Percentiles rank a stretch among this genome's conserved stretches.
Conservation (phyloP, 148 eudicot genomes). For the Nepenthes mirabilis region DNA sequence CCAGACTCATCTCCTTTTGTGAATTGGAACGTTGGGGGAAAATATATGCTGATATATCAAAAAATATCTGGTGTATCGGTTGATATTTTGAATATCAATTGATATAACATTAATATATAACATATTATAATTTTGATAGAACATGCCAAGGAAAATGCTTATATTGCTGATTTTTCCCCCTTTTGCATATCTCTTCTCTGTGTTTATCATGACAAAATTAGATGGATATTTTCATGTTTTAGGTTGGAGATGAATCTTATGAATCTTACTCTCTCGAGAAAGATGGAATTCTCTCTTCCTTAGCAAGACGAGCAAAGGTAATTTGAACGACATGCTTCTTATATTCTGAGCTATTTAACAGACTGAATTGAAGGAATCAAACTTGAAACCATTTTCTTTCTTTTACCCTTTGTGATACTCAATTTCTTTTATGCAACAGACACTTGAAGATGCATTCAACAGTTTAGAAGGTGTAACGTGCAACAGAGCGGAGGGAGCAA, state of each 20-base stretch:
- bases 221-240: neutral
- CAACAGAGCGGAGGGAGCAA: constrained; percentile 94
- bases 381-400: neutral
- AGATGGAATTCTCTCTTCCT: constrained; percentile 77
- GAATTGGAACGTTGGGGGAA: too few relatives aligned
- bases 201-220: neutral
- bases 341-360: neutral
- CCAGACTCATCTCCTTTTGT: too few relatives aligned
- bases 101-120: too few relatives aligned
- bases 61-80: too few relatives aligned
- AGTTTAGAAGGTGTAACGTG: constrained; percentile 82
- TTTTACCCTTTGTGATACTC: neutral
- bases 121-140: too few relatives aligned
- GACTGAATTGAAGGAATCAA: neutral
- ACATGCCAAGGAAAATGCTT: too few relatives aligned
- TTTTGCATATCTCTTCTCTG: too few relatives aligned
- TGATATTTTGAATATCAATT: too few relatives aligned
- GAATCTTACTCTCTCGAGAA: constrained; percentile 65
- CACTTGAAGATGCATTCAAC: constrained; percentile 73
- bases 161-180: too few relatives aligned
- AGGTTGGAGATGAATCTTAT: constrained; percentile 93
- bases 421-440: constrained; percentile 21
- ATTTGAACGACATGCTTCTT: neutral
- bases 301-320: constrained; percentile 94
- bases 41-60: too few relatives aligned